These are phyloP conservation scores for Linum trigynum DNA, from an alignment of 345 rosid species.

Conservation along the genomic window DNA sequence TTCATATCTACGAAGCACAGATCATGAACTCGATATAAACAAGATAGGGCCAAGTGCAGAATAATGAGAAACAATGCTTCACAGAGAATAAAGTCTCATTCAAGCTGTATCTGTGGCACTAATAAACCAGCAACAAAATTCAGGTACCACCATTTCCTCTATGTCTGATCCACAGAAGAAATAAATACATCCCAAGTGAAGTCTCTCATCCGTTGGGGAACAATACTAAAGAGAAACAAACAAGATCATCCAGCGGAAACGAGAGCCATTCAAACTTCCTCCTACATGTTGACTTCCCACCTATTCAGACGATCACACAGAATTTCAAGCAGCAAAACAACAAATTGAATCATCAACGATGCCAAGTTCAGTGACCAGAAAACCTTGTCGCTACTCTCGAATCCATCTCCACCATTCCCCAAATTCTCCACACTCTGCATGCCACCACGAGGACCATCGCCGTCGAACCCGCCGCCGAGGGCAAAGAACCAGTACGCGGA, in stretches of 20 bases:
- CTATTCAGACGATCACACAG: background rate
- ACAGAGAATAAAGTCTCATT: background rate
- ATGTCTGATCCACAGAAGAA: background rate
- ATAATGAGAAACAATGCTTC: background rate
- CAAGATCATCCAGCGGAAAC: background rate
- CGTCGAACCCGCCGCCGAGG: conserved; percentile 26
- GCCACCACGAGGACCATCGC: conserved; percentile 1
- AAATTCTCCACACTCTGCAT: conserved; percentile 23
- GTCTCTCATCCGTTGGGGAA: no score
- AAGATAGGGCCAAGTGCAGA: background rate
- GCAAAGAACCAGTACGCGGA: conserved; percentile 55
- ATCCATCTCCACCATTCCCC: conserved; percentile 28
- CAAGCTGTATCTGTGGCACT: background rate
- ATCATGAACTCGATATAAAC: background rate
- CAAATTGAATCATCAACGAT: background rate
- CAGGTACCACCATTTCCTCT: no score
- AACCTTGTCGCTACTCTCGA: conserved; percentile 62
- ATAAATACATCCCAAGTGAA: background rate
- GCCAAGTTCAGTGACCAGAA: conserved; percentile 1
- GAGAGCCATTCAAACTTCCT: background rate
- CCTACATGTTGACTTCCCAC: background rate
- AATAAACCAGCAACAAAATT: no score
- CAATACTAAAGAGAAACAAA: background rate
- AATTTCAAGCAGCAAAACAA: background rate
- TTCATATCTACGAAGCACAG: background rate